These are phyloP conservation scores for Lichtheimia ornata DNA, from an alignment of 371 early-diverging fungal species.

Conservation along the genomic window DNA sequence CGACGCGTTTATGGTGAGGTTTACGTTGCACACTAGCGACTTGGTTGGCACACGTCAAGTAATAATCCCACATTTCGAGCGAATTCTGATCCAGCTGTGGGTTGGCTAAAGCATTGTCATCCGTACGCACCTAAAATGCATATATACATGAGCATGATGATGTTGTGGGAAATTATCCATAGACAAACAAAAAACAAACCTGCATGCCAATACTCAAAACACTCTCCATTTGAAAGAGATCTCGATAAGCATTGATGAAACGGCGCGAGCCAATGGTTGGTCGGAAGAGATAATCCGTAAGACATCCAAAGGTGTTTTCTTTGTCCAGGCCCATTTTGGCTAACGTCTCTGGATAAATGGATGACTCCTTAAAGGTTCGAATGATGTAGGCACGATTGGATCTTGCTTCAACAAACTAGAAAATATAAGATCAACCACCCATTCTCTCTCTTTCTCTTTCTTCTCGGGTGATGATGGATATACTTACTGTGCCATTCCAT, in stretches of 20 bases:
- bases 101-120: slow-evolving; percentile 31
- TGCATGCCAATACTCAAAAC: slow-evolving; percentile 41
- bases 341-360: slow-evolving; percentile 23
- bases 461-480: too few species aligned
- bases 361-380: slow-evolving; percentile 31
- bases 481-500: slow-evolving; percentile 36
- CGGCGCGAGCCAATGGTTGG: slow-evolving; percentile 34
- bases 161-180: neutral
- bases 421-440: neutral
- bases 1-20: slow-evolving; percentile 28
- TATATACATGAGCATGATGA: neutral
- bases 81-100: slow-evolving; percentile 27
- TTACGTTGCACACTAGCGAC: slow-evolving; percentile 23
- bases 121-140: slow-evolving; percentile 28
- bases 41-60: slow-evolving; percentile 38
- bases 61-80: slow-evolving; percentile 30
- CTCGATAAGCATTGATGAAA: slow-evolving; percentile 31
- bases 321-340: slow-evolving; percentile 26
- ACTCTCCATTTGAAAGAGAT: slow-evolving; percentile 30
- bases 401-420: slow-evolving; percentile 27
- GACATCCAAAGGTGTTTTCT: slow-evolving; percentile 34
- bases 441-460: neutral
- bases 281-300: slow-evolving; percentile 35
- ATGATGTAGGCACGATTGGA: slow-evolving; percentile 40
- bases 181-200: slow-evolving; percentile 10